These are phyloP conservation scores for Lentinula edodes DNA, from an alignment of 768 basidiomycete genomes.

Conservation along the genomic window DNA sequence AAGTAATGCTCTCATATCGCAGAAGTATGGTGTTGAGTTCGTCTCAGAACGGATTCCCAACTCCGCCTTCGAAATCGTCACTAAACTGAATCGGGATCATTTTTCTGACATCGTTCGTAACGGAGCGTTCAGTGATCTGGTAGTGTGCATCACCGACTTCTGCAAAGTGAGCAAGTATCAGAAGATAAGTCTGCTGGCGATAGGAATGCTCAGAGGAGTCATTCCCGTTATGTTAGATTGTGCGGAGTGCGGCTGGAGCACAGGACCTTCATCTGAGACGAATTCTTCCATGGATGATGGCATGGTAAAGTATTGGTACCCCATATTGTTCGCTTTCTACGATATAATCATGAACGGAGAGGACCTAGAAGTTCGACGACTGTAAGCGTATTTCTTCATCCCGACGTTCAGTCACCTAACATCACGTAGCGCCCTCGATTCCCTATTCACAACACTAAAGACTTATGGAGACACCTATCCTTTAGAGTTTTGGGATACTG, in stretches of 20 bases:
- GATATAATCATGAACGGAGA: constrained; percentile 99
- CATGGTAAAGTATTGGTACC: constrained; percentile 98
- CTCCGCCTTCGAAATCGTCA: constrained; percentile 95
- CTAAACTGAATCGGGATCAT: constrained; percentile 83
- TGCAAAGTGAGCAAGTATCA: constrained; percentile 99
- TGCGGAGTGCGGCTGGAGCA: constrained; percentile 52
- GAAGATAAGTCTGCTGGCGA: constrained; percentile 93
- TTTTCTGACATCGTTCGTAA: constrained; percentile 88
- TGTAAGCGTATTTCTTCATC: constrained; percentile 53
- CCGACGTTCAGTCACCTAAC: not conserved
- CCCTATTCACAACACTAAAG: constrained; percentile 90
- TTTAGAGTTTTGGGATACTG: constrained; percentile 95
- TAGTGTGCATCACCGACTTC: constrained; percentile 97
- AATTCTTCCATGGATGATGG: constrained; percentile 59
- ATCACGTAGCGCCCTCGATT: constrained; percentile 80
- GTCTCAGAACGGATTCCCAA: constrained; percentile 77
- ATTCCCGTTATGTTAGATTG: constrained; percentile 88
- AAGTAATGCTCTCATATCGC: constrained; percentile 13
- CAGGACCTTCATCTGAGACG: constrained; percentile 15
- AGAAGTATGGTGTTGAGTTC: not conserved
- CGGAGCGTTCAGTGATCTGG: constrained; percentile 93
- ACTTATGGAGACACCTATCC: constrained; percentile 81
- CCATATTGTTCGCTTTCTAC: constrained; percentile 94
- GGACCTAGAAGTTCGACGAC: constrained; percentile 91
- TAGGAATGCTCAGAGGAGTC: constrained; percentile 91